Evolutionary conservation across 805 yeast species (phyloP).

Genomic region (Teunomyces kruisii): DNA sequence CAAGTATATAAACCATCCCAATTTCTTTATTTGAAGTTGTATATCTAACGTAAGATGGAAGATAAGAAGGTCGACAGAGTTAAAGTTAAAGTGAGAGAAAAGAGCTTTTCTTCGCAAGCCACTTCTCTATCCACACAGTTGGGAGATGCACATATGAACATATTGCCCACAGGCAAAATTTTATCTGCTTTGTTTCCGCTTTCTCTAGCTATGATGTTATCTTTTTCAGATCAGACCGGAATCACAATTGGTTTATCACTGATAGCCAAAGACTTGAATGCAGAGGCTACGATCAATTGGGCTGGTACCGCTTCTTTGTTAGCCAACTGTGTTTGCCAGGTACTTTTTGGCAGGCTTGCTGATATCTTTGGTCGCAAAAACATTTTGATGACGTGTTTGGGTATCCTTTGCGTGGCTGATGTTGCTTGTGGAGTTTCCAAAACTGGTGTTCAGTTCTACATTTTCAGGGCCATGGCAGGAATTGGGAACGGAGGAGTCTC

Average conservation of each 20-base stretch:
- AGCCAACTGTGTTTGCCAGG: constrained; percentile 53
- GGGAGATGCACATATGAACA: constrained; percentile 44
- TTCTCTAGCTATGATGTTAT: constrained; percentile 38
- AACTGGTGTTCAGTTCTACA: constrained; percentile 47
- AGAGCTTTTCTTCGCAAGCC: constrained; percentile 1
- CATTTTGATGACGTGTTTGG: constrained; percentile 40
- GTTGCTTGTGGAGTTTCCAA: constrained; percentile 53
- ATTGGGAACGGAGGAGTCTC: constrained; percentile 56
- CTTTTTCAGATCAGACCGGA: constrained; percentile 52
- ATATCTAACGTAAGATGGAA: neutral
- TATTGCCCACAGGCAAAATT: constrained; percentile 38
- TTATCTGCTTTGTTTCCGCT: constrained; percentile 37
- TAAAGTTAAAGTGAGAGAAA: neutral
- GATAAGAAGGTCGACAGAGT: neutral
- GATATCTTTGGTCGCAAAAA: constrained; percentile 56
- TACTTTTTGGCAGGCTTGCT: constrained; percentile 52
- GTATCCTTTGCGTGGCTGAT: constrained; percentile 43
- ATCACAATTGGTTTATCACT: constrained; percentile 48
- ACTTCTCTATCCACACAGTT: constrained; percentile 10
- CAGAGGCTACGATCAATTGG: constrained; percentile 54
- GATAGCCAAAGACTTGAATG: constrained; percentile 49
- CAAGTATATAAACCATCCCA: neutral
- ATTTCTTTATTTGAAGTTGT: too few species aligned
- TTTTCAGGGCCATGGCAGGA: constrained; percentile 56
- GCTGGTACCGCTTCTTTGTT: constrained; percentile 55